Evolutionary conservation across 495 filamentous ascomycete genomes (phyloP).

Genomic region (Podospora pseudocomata): DNA sequence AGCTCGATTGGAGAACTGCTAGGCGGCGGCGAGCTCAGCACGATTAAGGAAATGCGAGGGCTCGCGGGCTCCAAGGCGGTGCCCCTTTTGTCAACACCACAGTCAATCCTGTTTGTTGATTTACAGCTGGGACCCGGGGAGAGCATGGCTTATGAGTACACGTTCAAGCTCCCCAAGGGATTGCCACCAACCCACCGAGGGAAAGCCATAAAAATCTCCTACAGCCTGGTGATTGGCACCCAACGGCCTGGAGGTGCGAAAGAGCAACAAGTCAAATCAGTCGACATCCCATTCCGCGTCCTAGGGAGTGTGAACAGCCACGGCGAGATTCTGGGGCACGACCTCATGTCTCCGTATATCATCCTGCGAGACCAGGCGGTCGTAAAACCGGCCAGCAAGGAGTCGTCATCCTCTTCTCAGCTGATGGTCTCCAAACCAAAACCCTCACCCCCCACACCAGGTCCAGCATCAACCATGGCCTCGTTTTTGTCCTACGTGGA

Average conservation of each 20-base stretch:
- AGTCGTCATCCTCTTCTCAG: background rate
- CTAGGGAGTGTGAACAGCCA: conserved; percentile 78
- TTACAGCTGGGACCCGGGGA: conserved; percentile 83
- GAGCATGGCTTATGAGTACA: conserved; percentile 79
- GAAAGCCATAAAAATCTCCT: conserved; percentile 89
- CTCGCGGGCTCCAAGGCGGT: conserved; percentile 74
- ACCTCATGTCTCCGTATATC: conserved; percentile 91
- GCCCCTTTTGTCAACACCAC: conserved; percentile 88
- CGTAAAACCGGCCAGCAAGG: conserved; percentile 48
- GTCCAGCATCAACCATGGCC: conserved; percentile 39
- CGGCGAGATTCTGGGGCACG: conserved; percentile 65
- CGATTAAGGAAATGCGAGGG: conserved; percentile 88
- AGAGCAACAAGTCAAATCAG: conserved; percentile 82
- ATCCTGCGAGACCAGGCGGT: conserved; percentile 80
- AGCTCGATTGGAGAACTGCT: conserved; percentile 84
- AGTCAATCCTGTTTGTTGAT: conserved; percentile 95
- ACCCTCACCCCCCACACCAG: conserved; percentile 4
- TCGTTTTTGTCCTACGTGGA: conserved; percentile 79
- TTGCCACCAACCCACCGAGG: conserved; percentile 88
- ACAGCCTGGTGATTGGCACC: conserved; percentile 88
- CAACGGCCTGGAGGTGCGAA: conserved; percentile 73
- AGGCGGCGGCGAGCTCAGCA: conserved; percentile 81
- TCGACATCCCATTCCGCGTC: conserved; percentile 92
- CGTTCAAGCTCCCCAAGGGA: conserved; percentile 78
- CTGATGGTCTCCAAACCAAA: conserved; percentile 12